These are phyloP conservation scores for Basipetospora chlamydospora DNA, from an alignment of 2,329 filamentous ascomycete genomes.

Conservation along the genomic window DNA sequence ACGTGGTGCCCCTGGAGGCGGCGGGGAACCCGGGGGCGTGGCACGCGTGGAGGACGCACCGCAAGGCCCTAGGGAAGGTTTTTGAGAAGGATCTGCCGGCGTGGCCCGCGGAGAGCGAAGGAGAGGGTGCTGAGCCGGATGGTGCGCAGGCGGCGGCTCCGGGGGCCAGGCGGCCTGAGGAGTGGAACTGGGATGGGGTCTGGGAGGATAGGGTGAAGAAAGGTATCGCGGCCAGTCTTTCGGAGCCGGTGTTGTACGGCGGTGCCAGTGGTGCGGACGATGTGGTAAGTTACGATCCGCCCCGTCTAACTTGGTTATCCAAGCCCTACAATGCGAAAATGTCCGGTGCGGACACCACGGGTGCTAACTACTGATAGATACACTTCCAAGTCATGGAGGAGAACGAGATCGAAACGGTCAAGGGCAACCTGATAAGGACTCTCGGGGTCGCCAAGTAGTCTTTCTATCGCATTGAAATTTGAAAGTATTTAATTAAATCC, in stretches of 20 bases:
- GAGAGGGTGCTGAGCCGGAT: constrained; percentile 6
- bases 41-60: constrained; percentile 79
- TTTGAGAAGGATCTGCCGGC: constrained; percentile 7
- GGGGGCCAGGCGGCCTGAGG: constrained; percentile 45
- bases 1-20: constrained; percentile 64
- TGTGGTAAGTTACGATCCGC: constrained; percentile 51
- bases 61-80: constrained; percentile 32
- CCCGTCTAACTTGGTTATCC: constrained; percentile 4
- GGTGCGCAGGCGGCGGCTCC: constrained; percentile 5
- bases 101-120: constrained; percentile 3
- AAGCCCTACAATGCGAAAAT: too few species aligned
- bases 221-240: constrained; percentile 60
- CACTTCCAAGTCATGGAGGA: constrained; percentile 52
- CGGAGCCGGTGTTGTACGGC: constrained; percentile 68
- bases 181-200: constrained; percentile 97
- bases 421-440: constrained; percentile 42
- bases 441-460: constrained; percentile 19
- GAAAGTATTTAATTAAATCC: too few species aligned
- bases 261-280: constrained; percentile 48
- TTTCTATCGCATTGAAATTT: too few species aligned
- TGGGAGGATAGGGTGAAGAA: constrained; percentile 84
- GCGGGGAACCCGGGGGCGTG: constrained; percentile 85
- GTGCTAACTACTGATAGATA: constrained; percentile 29
- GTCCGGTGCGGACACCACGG: too few species aligned
- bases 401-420: constrained; percentile 40